phyloP scores from a whole-genome alignment of 2,329 filamentous ascomycete species.

The Fusarium stilboides region DNA sequence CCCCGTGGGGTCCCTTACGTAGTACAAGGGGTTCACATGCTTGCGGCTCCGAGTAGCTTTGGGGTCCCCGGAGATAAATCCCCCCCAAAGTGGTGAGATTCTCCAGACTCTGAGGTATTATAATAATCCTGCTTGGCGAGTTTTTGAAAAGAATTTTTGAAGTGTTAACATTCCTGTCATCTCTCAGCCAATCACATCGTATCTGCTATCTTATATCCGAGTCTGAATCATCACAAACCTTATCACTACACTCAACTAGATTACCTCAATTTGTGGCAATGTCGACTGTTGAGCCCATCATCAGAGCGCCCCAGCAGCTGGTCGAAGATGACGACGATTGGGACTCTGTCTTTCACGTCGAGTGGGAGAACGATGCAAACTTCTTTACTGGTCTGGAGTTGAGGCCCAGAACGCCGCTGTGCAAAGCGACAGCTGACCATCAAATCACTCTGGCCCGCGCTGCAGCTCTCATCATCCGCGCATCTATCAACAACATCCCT shows the following conservation, averaged over 20 bases:
- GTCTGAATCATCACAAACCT: background rate
- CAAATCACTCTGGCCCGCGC: constrained; percentile 24
- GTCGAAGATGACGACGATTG: constrained; percentile 8
- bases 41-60: constrained; percentile 29
- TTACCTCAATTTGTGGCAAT: background rate
- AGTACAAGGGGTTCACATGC: constrained; percentile 13
- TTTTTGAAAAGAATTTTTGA: no score
- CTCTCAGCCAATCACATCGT: no score
- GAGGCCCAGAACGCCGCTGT: background rate
- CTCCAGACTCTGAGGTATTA: constrained; percentile 1
- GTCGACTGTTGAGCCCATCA: constrained; percentile 22
- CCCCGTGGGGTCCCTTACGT: constrained; percentile 26
- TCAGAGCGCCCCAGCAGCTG: constrained; percentile 7
- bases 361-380: constrained; percentile 24
- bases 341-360: constrained; percentile 14
- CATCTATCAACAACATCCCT: constrained; percentile 24
- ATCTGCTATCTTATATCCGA: no score
- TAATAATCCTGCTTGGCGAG: constrained; percentile 8
- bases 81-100: constrained; percentile 11
- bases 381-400: constrained; percentile 9
- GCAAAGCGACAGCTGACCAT: constrained; percentile 14
- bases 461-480: constrained; percentile 28
- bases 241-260: background rate
- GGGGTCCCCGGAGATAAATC: constrained; percentile 16
- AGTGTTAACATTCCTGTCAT: no score